Percentiles rank a stretch among this genome's conserved stretches.
Evolutionary conservation across 768 basidiomycete genomes (phyloP).

Genomic region (Psilocybe cubensis): DNA sequence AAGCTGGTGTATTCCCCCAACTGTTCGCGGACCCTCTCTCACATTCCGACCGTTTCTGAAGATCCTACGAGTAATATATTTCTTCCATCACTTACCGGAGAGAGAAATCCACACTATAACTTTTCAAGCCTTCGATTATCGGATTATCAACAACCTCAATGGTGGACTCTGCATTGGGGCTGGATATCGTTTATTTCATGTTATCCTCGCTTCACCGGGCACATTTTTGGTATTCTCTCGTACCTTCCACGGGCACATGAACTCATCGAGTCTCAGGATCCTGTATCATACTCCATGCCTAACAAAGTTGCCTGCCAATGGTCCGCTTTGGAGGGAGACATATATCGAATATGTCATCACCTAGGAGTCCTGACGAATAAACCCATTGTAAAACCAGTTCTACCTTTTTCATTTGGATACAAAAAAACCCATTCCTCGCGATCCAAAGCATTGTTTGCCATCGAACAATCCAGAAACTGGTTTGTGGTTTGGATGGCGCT

Average conservation of each 20-base stretch:
- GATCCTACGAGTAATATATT: background rate
- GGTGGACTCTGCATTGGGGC: background rate
- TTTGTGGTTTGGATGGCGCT: constrained; percentile 6
- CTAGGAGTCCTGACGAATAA: background rate
- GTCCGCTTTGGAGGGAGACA: background rate
- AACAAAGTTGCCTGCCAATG: background rate
- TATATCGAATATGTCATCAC: background rate
- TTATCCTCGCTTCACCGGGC: background rate
- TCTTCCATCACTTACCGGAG: background rate
- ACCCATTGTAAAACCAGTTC: background rate
- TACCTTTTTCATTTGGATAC: constrained; percentile 7
- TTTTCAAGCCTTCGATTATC: background rate
- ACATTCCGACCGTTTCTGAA: too few relatives aligned
- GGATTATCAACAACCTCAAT: background rate
- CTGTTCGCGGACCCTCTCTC: background rate
- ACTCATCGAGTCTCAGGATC: background rate
- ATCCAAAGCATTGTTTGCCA: background rate
- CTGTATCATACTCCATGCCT: background rate
- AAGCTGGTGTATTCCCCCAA: background rate
- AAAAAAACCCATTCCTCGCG: background rate
- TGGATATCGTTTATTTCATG: constrained; percentile 1
- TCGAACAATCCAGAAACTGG: constrained; percentile 2
- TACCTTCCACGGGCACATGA: background rate
- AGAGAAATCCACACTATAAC: background rate
- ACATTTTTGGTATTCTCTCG: background rate